These are phyloP conservation scores for Pisolithus thermaeus DNA, from an alignment of 1,284 basidiomycete species.

Conservation along the genomic window DNA sequence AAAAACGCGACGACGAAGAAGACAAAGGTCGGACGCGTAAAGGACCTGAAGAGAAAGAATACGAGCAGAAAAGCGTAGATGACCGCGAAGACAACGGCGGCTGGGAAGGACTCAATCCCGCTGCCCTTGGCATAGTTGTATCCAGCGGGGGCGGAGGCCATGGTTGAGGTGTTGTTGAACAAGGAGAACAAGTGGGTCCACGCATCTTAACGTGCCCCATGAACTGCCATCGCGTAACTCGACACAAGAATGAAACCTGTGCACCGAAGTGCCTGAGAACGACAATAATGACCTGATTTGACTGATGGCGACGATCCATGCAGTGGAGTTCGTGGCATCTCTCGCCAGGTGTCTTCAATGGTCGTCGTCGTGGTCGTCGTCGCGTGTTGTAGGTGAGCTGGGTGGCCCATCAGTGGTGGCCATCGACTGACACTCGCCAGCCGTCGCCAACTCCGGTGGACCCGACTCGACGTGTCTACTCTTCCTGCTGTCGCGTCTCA, in stretches of 20 bases:
- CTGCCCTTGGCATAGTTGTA: constrained; percentile 32
- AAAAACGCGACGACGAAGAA: constrained; percentile 38
- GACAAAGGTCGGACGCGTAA: constrained; percentile 34
- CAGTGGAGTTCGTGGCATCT: neutral
- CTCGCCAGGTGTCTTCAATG: neutral
- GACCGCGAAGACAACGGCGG: constrained; percentile 38
- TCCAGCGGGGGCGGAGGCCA: constrained; percentile 1
- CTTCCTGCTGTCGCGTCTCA: constrained; percentile 49
- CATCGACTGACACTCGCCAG: constrained; percentile 29
- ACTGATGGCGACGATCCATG: neutral
- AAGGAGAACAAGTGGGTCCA: too few relatives aligned
- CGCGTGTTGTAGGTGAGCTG: constrained; percentile 8
- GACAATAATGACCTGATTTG: neutral
- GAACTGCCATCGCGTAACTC: too few relatives aligned
- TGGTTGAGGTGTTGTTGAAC: neutral
- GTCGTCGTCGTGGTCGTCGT: too few relatives aligned
- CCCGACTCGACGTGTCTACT: constrained; percentile 74
- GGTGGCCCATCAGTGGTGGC: too few relatives aligned
- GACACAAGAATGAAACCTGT: neutral
- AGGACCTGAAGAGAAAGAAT: constrained; percentile 35
- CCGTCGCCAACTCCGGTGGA: constrained; percentile 72
- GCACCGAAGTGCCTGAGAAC: too few relatives aligned
- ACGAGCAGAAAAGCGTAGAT: constrained; percentile 34
- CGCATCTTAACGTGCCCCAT: too few relatives aligned
- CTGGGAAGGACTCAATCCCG: constrained; percentile 38